Evolutionary conservation across 2,329 filamentous ascomycete species (phyloP).

Genomic region (Beauveria rudraprayagi): DNA sequence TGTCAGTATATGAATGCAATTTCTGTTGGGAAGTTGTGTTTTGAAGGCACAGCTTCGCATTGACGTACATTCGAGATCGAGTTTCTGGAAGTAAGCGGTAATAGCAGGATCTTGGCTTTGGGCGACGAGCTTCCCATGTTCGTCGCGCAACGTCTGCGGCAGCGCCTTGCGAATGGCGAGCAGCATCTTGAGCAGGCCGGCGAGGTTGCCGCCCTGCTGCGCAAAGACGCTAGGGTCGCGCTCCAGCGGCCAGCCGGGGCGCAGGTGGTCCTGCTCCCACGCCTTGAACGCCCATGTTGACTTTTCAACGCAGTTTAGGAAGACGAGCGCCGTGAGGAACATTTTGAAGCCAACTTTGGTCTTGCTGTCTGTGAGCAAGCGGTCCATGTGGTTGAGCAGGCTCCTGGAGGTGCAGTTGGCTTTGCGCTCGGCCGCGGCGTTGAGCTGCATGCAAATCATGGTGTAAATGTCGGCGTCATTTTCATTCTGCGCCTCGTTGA

Average conservation of each 20-base stretch:
- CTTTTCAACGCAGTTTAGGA: conserved; percentile 60
- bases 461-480: conserved; percentile 50
- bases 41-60: too few species aligned
- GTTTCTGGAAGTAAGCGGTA: conserved; percentile 44
- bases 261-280: conserved; percentile 55
- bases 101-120: conserved; percentile 39
- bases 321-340: conserved; percentile 53
- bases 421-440: conserved; percentile 56
- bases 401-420: conserved; percentile 50
- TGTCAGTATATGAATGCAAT: not conserved
- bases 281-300: conserved; percentile 62
- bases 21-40: too few species aligned
- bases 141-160: conserved; percentile 41
- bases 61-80: conserved; percentile 50
- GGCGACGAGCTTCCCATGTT: conserved; percentile 40
- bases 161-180: conserved; percentile 52
- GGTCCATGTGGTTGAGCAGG: conserved; percentile 53
- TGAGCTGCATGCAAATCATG: conserved; percentile 56
- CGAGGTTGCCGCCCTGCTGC: conserved; percentile 50
- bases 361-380: conserved; percentile 53
- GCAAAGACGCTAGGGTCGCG: conserved; percentile 47
- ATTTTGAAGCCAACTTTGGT: conserved; percentile 51
- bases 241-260: conserved; percentile 54
- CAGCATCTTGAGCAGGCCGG: conserved; percentile 52
- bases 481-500: conserved; percentile 40